Evolutionary conservation across 2,329 filamentous ascomycete genomes (phyloP), one percentile per base, ranked within the genome.

Genomic region (Beauveria australis): DNA sequence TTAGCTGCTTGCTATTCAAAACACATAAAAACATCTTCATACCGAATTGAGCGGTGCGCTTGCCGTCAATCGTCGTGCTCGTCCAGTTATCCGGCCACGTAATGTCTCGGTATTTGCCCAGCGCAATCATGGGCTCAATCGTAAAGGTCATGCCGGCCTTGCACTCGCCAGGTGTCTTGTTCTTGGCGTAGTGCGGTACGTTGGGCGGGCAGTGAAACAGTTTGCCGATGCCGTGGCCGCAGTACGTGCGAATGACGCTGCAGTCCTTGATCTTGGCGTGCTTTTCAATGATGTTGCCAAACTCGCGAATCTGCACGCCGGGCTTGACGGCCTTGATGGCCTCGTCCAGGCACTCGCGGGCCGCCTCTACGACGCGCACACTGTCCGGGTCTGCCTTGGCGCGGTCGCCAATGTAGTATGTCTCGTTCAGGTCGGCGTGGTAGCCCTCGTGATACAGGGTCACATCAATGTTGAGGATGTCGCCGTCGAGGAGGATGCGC

Each of bases 21-120:
- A 24, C 4, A n/a, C n/a, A 18, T 12, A 30, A n/a, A 49, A 26
- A 7, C 3, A 4, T 24, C 30, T 59, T 75, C 86, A 73, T 77
- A 91, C 88, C 89, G 70, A 99, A 99, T 72, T 99, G 94, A 10
- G 94, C 94, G 18, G 92, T 96, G 71, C 85, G 81, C 74, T 89
- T 89, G 55, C 94, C 94, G 72, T 99, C 94, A 61, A 87, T 84
- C 0, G 94, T 99, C 5, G 91, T 90, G 74, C 92, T 96, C 1
- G 94, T 99, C 94, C 94, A 99, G 78, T 97, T 91, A 73, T 99
- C 94, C 0, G 94, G 94, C 94, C 94, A 99, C 0, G 92, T 97
- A 73, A 94, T 89, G 71, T 99, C 94, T 64, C 86, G 86, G 75
- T 96, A 90, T 63, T 90, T 92, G 62, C 94, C 94, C 60, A 97